phyloP scores from a whole-genome alignment of 352 stramenopile species.

The Thalassiosira sp. region DNA sequence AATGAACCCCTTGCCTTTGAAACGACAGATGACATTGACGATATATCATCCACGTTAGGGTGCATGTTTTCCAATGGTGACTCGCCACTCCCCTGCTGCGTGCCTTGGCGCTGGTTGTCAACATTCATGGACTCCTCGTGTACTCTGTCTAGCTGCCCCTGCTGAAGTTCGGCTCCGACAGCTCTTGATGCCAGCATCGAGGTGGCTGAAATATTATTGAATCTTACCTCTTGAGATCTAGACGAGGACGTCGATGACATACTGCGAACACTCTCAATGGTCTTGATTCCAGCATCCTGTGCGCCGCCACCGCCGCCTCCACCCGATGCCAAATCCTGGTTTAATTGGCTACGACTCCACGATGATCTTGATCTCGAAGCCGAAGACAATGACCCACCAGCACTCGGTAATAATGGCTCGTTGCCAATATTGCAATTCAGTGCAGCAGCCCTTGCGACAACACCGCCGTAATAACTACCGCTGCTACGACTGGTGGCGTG shows the following conservation, averaged over 20 bases:
- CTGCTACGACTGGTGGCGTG: conserved; percentile 1
- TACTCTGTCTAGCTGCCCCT: neutral
- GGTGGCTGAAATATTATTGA: conserved; percentile 1
- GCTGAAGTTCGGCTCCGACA: neutral
- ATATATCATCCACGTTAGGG: conserved; percentile 28
- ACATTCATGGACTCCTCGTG: conserved; percentile 2
- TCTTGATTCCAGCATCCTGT: conserved; percentile 28
- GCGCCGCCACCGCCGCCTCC: neutral
- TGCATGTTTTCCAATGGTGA: conserved; percentile 26
- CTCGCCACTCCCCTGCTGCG: conserved; percentile 14
- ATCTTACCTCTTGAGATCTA: neutral
- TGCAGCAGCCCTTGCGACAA: conserved; percentile 18
- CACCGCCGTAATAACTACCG: conserved; percentile 31
- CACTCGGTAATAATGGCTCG: neutral
- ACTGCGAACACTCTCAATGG: conserved; percentile 17
- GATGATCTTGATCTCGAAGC: conserved; percentile 18
- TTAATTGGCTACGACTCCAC: conserved; percentile 2
- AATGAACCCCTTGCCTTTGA: conserved; percentile 37
- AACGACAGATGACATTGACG: conserved; percentile 46
- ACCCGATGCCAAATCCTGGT: conserved; percentile 5
- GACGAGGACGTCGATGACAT: neutral
- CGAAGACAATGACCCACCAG: too few species aligned
- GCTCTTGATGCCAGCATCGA: conserved; percentile 16
- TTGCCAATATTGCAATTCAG: conserved; percentile 9
- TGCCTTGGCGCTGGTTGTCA: neutral